Conservation (phyloP, 176 grass and related monocot species). For the Triticum turgidum region DNA sequence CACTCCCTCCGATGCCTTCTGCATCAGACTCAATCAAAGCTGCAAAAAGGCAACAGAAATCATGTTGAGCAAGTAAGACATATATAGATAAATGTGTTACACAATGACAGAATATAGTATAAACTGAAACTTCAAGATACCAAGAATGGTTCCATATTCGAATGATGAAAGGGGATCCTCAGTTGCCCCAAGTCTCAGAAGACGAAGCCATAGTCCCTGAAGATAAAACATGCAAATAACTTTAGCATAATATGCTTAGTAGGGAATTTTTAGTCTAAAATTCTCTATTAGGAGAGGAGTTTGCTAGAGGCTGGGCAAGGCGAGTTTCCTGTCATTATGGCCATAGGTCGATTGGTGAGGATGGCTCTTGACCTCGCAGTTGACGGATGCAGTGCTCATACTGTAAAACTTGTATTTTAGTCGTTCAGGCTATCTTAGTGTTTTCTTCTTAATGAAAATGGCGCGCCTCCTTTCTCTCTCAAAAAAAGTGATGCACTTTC, state of each 20-base stretch:
- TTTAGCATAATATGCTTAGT: slow-evolving; percentile 27
- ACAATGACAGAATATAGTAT: slow-evolving; percentile 10
- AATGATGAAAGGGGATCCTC: slow-evolving; percentile 99
- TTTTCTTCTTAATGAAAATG: neutral
- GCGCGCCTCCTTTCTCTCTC: neutral
- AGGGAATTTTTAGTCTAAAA: slow-evolving; percentile 3
- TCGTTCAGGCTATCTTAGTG: neutral
- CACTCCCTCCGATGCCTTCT: slow-evolving; percentile 98
- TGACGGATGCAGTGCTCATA: neutral
- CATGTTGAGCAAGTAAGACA: slow-evolving; percentile 21
- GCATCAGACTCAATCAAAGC: slow-evolving; percentile 99
- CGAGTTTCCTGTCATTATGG: neutral
- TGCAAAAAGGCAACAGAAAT: slow-evolving; percentile 48
- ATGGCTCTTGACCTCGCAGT: neutral
- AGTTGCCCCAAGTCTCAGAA: slow-evolving; percentile 94
- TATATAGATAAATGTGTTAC: slow-evolving; percentile 10
- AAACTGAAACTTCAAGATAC: slow-evolving; percentile 53
- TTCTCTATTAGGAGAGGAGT: slow-evolving; percentile 22
- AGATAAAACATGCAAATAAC: slow-evolving; percentile 33
- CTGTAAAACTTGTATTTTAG: neutral
- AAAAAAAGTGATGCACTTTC: neutral
- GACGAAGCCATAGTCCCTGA: slow-evolving; percentile 95
- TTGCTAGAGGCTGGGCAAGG: neutral
- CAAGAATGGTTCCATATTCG: slow-evolving; percentile 99
- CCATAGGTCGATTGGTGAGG: neutral